These are phyloP conservation scores for Gymnopilus junonius DNA, from an alignment of 768 basidiomycete species.

Conservation along the genomic window DNA sequence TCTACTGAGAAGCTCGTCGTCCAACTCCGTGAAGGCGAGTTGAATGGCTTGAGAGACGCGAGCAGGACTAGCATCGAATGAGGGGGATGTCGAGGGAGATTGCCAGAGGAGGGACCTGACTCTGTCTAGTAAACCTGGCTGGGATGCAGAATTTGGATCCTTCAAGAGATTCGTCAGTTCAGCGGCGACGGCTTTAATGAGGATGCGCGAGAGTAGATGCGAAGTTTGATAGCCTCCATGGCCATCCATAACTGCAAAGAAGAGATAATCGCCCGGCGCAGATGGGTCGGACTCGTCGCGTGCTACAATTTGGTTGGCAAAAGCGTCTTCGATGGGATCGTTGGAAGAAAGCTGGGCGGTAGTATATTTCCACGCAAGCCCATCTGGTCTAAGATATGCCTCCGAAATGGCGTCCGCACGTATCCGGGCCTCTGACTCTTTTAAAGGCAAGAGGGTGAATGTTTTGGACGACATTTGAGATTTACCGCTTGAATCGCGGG, in stretches of 20 bases:
- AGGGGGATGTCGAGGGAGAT: conserved; percentile 26
- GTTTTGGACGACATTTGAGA: conserved; percentile 54
- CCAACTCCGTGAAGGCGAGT: conserved; percentile 80
- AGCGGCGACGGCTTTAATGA: conserved; percentile 83
- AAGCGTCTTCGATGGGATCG: conserved; percentile 90
- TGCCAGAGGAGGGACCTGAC: conserved; percentile 45
- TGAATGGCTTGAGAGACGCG: conserved; percentile 71
- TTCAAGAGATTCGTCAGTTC: conserved; percentile 66
- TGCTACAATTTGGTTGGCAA: conserved; percentile 69
- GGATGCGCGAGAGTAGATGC: conserved; percentile 76
- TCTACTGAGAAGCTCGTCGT: conserved; percentile 79
- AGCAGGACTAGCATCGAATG: conserved; percentile 46
- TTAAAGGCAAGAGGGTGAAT: conserved; percentile 59
- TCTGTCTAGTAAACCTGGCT: conserved; percentile 36
- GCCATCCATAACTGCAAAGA: conserved; percentile 92
- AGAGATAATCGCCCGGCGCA: conserved; percentile 72
- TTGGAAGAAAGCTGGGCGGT: conserved; percentile 86
- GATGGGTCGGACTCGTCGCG: conserved; percentile 64
- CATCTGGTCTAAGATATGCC: conserved; percentile 51
- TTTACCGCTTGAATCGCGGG: conserved; percentile 63
- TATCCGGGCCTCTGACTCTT: conserved; percentile 60
- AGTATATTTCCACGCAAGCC: conserved; percentile 73
- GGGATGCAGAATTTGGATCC: conserved; percentile 34
- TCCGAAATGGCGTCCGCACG: conserved; percentile 54
- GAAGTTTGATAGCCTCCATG: conserved; percentile 88